Conservation (phyloP, 345 rosid genomes). For the Geranium brycei region DNA sequence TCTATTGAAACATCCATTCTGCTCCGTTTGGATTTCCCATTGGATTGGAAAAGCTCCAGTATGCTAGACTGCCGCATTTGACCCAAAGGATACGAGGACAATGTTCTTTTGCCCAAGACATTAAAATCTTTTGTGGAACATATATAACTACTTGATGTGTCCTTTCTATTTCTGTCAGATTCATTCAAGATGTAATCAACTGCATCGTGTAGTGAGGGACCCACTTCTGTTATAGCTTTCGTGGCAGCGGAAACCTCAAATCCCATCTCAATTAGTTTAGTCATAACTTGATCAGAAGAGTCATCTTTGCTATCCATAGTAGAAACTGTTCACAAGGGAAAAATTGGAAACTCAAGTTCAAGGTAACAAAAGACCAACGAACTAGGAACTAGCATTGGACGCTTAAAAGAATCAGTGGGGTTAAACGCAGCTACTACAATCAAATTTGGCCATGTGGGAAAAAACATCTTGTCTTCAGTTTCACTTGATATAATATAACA, state of each 20-base stretch:
- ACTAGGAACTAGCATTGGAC: neutral
- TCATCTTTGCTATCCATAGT: conserved; percentile 23
- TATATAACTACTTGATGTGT: conserved; percentile 18
- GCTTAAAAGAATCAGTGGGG: neutral
- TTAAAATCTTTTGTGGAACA: conserved; percentile 14
- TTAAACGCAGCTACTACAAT: too few species aligned
- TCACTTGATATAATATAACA: too few species aligned
- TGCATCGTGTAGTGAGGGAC: conserved; percentile 42
- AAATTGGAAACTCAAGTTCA: neutral
- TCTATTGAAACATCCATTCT: conserved; percentile 10
- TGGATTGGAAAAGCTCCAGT: conserved; percentile 42
- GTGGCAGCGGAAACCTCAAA: conserved; percentile 37
- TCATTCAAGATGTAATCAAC: conserved; percentile 42
- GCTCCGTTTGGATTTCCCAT: conserved; percentile 18
- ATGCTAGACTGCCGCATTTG: conserved; percentile 42
- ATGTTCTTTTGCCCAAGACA: conserved; percentile 21
- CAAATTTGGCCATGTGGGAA: neutral
- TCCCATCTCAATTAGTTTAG: conserved; percentile 57
- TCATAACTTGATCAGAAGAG: conserved; percentile 22
- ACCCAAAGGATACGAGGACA: conserved; percentile 12
- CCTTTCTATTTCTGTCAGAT: conserved; percentile 12
- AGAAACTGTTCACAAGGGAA: neutral
- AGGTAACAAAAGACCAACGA: neutral
- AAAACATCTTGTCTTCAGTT: neutral
- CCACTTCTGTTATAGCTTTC: conserved; percentile 50